A percentile compares a stretch with the other conserved stretches of the same genome.
phyloP scores from a whole-genome alignment of 306 rosid genomes.

The Medicago arabica region DNA sequence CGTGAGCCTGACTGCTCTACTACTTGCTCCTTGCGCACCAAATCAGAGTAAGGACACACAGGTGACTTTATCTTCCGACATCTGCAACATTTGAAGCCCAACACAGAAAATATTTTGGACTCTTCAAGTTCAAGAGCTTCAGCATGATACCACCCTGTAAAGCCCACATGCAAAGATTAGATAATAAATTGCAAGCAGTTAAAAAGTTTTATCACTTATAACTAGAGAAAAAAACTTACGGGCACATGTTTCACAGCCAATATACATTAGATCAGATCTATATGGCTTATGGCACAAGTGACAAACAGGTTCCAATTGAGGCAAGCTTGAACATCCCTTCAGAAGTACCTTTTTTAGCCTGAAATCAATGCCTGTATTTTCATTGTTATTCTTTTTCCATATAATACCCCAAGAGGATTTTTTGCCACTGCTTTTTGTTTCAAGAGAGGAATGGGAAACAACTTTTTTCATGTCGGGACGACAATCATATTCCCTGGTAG shows the following conservation, averaged over 20 bases:
- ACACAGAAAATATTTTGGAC: conserved; percentile 64
- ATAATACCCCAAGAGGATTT: conserved; percentile 74
- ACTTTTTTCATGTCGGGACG: conserved; percentile 50
- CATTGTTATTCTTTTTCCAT: conserved; percentile 60
- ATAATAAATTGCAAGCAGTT: conserved; percentile 5
- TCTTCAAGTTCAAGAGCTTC: conserved; percentile 81
- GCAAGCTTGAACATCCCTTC: conserved; percentile 51
- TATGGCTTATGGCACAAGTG: conserved; percentile 62
- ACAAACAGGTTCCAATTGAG: conserved; percentile 61
- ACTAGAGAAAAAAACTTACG: conserved; percentile 53
- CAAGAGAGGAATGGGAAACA: conserved; percentile 48
- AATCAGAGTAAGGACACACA: conserved; percentile 63
- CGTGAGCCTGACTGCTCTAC: conserved; percentile 40
- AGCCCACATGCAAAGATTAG: conserved; percentile 20
- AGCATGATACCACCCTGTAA: conserved; percentile 84
- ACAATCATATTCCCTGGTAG: conserved; percentile 47
- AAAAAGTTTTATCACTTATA: not conserved
- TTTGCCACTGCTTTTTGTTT: conserved; percentile 54
- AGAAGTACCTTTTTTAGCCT: conserved; percentile 67
- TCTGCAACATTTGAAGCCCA: conserved; percentile 80
- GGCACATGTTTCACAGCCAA: conserved; percentile 70
- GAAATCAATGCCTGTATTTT: conserved; percentile 56
- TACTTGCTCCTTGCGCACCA: conserved; percentile 46
- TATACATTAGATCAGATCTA: conserved; percentile 69
- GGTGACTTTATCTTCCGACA: conserved; percentile 86